These are phyloP conservation scores for Lepiota venenata DNA, from an alignment of 768 basidiomycete species.

Conservation along the genomic window DNA sequence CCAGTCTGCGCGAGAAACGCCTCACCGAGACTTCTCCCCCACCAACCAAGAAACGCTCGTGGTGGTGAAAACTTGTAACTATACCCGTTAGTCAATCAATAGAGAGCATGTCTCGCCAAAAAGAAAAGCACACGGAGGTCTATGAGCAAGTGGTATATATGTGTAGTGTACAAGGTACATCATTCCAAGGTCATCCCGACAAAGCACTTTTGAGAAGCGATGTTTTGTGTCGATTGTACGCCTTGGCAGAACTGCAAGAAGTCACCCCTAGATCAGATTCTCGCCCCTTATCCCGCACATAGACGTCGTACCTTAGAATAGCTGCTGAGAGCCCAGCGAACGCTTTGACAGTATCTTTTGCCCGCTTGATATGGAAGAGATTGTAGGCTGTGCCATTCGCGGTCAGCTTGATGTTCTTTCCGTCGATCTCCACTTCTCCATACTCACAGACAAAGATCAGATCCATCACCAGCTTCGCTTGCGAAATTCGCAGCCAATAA, in stretches of 20 bases:
- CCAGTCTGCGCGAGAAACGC: conserved; percentile 31
- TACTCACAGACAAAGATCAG: conserved; percentile 80
- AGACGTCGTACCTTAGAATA: conserved; percentile 57
- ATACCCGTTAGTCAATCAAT: background rate
- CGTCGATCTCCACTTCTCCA: background rate
- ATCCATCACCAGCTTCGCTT: conserved; percentile 78
- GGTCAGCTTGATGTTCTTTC: conserved; percentile 9
- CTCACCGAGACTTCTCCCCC: conserved; percentile 1
- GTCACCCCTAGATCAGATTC: conserved; percentile 9
- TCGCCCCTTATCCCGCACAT: background rate
- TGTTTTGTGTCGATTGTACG: conserved; percentile 70
- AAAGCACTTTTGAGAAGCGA: conserved; percentile 52
- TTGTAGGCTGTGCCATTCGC: conserved; percentile 57
- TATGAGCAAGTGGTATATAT: conserved; percentile 9
- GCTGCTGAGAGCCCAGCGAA: conserved; percentile 68
- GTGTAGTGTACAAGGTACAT: background rate
- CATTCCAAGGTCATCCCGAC: conserved; percentile 14
- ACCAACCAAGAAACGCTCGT: conserved; percentile 13
- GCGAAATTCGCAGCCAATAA: conserved; percentile 71
- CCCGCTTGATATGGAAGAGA: conserved; percentile 67
- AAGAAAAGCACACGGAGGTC: background rate
- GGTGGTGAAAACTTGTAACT: conserved; percentile 13
- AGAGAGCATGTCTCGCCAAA: background rate
- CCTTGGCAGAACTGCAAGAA: conserved; percentile 57
- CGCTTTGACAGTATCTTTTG: conserved; percentile 57